Base-by-base conservation (phyloP, 495 filamentous ascomycete genomes). In the Lophiotrema nucula region DNA sequence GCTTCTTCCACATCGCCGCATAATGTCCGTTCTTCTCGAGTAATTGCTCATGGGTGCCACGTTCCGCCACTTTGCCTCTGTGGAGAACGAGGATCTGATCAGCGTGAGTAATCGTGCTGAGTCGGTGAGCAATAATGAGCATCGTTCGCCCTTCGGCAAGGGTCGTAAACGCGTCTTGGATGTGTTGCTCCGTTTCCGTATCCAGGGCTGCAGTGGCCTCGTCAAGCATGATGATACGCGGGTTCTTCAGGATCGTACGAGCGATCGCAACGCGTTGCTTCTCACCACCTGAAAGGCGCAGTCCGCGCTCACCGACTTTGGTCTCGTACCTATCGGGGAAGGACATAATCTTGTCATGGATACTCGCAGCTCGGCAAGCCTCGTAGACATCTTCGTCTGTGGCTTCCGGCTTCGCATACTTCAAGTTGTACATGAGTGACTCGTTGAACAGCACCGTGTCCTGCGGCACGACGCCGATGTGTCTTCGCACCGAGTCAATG, bases 391-490 rank as follows among this genome's bases (percentile, higher is more conserved):
- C 85, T 61, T 92, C 92, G 56, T 97, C 88, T 0, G 88, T 87
- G 13, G 87, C 92, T 28, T 78, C 67, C 27, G 88, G 90, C 69
- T 95, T 95, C 39, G 95, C 95, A 69, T 98, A 98, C 72, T 86
- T 89, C 51, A 98, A 75, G 65, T 98, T 98, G 74, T 97, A 89
- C 93, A 97, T 96, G 52, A 98, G 71, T 0, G 88, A 88, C 72
- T 97, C 93, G 69, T 98, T 97, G 81, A 98, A 98, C 46, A 98
- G 77, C 11, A 96, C 85, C 1, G 92, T 96, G 65, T 98, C 93
- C 70, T 98, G 93, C 10, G 93, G 93, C 18, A 98, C 93, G 47
- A 98, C 93, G 26, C 93, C 93, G 66, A 97, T 96, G 65, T 89
- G 86, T 41, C 79, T 79, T 51, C 93, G 86, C 33, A 98, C 73